These are phyloP conservation scores for Rhizomucor pusillus DNA, from an alignment of 371 early-diverging fungal genomes.

Conservation along the genomic window DNA sequence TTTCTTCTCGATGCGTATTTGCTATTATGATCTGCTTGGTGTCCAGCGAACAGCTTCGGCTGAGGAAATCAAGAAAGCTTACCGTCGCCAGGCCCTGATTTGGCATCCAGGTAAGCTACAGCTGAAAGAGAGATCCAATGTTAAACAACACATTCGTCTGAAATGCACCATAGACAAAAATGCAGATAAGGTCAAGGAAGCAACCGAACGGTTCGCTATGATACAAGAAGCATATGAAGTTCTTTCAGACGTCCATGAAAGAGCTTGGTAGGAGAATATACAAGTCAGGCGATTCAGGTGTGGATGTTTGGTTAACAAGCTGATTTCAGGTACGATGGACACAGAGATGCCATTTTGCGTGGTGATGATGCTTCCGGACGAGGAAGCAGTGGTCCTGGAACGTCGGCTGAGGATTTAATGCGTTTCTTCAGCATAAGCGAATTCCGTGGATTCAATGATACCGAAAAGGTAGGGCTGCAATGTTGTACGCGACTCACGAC, in stretches of 20 bases:
- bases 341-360: constrained; percentile 78
- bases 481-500: background rate
- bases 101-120: constrained; percentile 86
- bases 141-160: background rate
- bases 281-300: background rate
- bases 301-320: background rate
- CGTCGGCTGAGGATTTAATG: constrained; percentile 64
- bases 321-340: constrained; percentile 69
- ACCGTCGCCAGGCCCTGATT: constrained; percentile 79
- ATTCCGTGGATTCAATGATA: constrained; percentile 68
- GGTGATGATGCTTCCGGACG: constrained; percentile 53
- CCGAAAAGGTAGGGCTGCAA: constrained; percentile 33
- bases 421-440: constrained; percentile 64
- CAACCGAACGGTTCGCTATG: constrained; percentile 80
- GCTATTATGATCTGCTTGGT: constrained; percentile 91
- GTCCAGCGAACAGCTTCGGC: constrained; percentile 70
- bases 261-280: constrained; percentile 67
- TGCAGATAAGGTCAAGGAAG: constrained; percentile 76
- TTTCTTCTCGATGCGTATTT: constrained; percentile 56
- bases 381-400: constrained; percentile 47
- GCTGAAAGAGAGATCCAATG: too few species aligned
- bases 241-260: constrained; percentile 84
- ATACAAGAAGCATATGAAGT: constrained; percentile 93
- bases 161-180: constrained; percentile 75
- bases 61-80: constrained; percentile 88